Evolutionary conservation across 441 rosid species (phyloP).

Genomic region (Syzygium malaccense): DNA sequence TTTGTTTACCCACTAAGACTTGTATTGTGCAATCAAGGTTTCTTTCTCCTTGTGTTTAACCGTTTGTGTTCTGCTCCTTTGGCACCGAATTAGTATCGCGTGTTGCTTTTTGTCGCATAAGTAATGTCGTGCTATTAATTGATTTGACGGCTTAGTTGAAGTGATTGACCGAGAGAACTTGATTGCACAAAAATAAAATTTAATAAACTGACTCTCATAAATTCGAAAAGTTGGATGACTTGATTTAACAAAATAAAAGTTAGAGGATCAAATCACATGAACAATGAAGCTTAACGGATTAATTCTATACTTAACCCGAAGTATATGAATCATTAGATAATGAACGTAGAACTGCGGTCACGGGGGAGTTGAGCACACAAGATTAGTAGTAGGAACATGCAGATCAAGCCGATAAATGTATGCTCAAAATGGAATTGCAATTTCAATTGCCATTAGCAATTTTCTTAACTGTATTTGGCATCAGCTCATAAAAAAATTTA

Average conservation of each 20-base stretch:
- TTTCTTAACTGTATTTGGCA: too few relatives aligned
- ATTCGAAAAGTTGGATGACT: not conserved
- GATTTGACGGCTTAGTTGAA: not conserved
- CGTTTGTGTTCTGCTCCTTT: not conserved
- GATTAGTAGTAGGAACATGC: too few relatives aligned
- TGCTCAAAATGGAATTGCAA: too few relatives aligned
- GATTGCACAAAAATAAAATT: not conserved
- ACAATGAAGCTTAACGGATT: not conserved
- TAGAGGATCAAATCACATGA: not conserved
- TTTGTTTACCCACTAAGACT: not conserved
- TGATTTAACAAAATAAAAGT: not conserved
- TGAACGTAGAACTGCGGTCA: not conserved
- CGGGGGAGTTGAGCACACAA: too few relatives aligned
- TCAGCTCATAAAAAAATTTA: too few relatives aligned
- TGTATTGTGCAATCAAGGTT: too few relatives aligned
- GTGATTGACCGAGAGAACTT: rapidly evolving
- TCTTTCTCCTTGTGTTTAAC: too few relatives aligned
- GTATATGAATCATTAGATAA: not conserved
- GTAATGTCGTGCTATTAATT: too few relatives aligned
- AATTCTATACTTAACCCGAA: rapidly evolving
- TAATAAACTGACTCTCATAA: rapidly evolving
- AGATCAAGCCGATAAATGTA: too few relatives aligned
- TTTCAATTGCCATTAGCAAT: too few relatives aligned
- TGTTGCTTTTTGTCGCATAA: too few relatives aligned
- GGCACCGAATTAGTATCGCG: too few relatives aligned